A percentile compares a stretch with the other conserved stretches of the same genome.
Evolutionary conservation across 225 moss, liverwort and hornwort genomes (phyloP).

Genomic region (Antitrichia curtipendula): DNA sequence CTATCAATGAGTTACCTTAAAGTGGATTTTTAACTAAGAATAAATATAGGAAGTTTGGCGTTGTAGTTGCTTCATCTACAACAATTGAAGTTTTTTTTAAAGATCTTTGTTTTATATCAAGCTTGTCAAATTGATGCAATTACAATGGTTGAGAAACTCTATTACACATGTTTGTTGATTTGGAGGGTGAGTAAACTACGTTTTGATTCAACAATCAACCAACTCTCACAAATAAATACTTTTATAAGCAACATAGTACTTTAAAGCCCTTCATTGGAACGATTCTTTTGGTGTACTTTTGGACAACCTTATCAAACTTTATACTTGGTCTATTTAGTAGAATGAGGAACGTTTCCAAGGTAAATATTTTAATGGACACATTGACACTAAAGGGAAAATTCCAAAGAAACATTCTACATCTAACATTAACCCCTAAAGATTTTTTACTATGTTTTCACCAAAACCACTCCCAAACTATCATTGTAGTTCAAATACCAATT

Average conservation of each 20-base stretch:
- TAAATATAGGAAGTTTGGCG: fast-evolving
- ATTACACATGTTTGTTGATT: not conserved
- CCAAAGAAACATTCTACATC: fast-evolving
- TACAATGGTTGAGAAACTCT: not conserved
- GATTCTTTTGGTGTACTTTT: not conserved
- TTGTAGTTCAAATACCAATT: no score
- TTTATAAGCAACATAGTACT: fast-evolving
- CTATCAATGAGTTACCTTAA: not conserved
- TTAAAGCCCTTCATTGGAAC: not conserved
- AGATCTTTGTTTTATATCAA: not conserved
- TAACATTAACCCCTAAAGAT: no score
- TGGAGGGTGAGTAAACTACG: fast-evolving
- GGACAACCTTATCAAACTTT: not conserved
- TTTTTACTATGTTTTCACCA: no score
- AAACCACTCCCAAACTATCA: no score
- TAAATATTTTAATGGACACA: not conserved
- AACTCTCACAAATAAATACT: not conserved
- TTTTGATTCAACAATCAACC: not conserved
- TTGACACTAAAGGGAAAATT: no score
- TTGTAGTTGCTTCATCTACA: fast-evolving
- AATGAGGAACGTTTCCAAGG: not conserved
- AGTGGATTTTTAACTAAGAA: no score
- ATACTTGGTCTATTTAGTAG: fast-evolving
- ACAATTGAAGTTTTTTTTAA: not conserved
- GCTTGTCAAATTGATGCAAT: no score